Evolutionary conservation across 148 eudicot genomes (phyloP).

Genomic region (Amaranthus hypochondriacus): DNA sequence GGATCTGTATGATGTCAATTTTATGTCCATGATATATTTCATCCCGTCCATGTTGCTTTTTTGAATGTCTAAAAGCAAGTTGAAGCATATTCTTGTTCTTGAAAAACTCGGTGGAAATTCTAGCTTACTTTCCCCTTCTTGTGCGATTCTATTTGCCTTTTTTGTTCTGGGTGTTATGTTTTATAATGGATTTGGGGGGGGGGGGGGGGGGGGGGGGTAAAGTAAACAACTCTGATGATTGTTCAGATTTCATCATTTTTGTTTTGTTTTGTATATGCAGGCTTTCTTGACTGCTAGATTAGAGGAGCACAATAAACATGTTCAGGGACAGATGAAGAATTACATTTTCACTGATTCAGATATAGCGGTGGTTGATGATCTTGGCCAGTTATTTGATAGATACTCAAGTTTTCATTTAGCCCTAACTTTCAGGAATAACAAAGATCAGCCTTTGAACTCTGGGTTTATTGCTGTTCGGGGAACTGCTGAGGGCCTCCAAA

Average conservation of each 20-base stretch:
- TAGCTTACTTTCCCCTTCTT: not conserved
- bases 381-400: constrained; percentile 57
- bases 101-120: not conserved
- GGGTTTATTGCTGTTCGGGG: constrained; percentile 95
- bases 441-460: constrained; percentile 91
- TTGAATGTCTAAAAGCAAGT: not conserved
- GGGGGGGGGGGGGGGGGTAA: no score
- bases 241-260: not conserved
- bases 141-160: not conserved
- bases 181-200: no score
- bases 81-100: not conserved
- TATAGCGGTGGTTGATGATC: constrained; percentile 76
- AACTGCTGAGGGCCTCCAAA: constrained; percentile 63
- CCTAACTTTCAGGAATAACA: constrained; percentile 95
- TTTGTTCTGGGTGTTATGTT: not conserved
- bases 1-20: no score
- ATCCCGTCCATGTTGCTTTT: not conserved
- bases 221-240: not conserved
- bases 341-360: constrained; percentile 93
- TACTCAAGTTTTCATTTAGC: constrained; percentile 65
- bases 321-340: constrained; percentile 38
- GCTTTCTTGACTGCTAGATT: constrained; percentile 63
- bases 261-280: constrained; percentile 34
- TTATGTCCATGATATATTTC: no score
- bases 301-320: constrained; percentile 36